phyloP scores from a whole-genome alignment of 768 basidiomycete genomes.

The Rhodosporidiobolus odoratus region DNA sequence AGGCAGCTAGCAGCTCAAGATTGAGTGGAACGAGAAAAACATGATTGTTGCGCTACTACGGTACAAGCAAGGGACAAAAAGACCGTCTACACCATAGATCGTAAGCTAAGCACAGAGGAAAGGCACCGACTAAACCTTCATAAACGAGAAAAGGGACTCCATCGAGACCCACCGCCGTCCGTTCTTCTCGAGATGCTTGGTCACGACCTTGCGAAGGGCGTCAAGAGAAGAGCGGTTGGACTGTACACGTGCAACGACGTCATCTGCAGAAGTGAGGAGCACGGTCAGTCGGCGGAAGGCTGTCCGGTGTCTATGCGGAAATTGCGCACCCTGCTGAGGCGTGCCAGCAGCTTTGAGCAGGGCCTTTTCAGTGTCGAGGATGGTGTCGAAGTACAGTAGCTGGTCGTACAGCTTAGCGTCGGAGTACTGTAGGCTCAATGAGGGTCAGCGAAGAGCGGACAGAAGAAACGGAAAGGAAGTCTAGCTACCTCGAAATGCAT shows the following conservation, averaged over 20 bases:
- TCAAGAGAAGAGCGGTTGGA: constrained; percentile 56
- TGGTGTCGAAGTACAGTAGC: constrained; percentile 68
- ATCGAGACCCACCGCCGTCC: constrained; percentile 88
- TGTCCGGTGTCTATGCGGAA: neutral
- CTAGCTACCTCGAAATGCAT: constrained; percentile 68
- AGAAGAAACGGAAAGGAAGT: neutral
- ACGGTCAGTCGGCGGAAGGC: constrained; percentile 5
- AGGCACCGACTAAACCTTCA: constrained; percentile 12
- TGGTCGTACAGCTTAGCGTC: constrained; percentile 84
- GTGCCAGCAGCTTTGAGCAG: constrained; percentile 43
- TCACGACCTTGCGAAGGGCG: constrained; percentile 57
- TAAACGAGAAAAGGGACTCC: constrained; percentile 66
- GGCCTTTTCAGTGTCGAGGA: constrained; percentile 66
- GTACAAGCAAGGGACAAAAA: neutral
- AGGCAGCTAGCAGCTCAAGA: too few species aligned
- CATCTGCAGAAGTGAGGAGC: constrained; percentile 50
- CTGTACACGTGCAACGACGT: constrained; percentile 53
- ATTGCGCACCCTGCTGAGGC: constrained; percentile 18
- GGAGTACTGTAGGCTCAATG: constrained; percentile 58
- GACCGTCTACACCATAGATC: neutral
- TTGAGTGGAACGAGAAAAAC: too few species aligned
- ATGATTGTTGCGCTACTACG: too few species aligned
- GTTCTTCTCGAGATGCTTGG: constrained; percentile 77
- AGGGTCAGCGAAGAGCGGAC: neutral
- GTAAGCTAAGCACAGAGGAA: neutral